These are phyloP conservation scores for Dryas octopetala DNA, from an alignment of 306 rosid genomes.

Conservation along the genomic window DNA sequence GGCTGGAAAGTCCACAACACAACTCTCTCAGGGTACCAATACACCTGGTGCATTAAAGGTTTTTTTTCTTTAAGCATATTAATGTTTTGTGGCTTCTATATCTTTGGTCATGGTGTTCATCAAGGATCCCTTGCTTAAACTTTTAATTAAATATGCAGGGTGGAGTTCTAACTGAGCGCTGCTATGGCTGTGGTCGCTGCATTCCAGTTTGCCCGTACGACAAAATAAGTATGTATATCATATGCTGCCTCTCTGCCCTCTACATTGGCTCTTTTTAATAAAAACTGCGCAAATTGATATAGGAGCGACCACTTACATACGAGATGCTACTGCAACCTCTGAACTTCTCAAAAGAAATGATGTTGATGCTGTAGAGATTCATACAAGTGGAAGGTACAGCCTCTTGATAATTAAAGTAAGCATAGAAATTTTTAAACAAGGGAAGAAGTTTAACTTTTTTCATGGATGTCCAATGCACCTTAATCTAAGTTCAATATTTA, in stretches of 20 bases:
- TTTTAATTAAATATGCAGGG: slow-evolving; percentile 46
- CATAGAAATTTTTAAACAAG: not conserved
- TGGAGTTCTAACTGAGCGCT: slow-evolving; percentile 87
- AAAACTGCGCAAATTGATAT: slow-evolving; percentile 24
- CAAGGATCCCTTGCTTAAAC: not conserved
- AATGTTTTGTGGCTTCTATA: not conserved
- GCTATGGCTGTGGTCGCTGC: slow-evolving; percentile 97
- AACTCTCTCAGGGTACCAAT: slow-evolving; percentile 33
- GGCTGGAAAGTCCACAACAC: slow-evolving; percentile 31
- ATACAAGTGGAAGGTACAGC: slow-evolving; percentile 79
- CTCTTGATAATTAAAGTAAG: slow-evolving; percentile 7
- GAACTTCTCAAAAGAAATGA: slow-evolving; percentile 59
- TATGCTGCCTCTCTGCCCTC: slow-evolving; percentile 3
- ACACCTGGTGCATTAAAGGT: slow-evolving; percentile 35
- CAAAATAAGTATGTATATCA: slow-evolving; percentile 58
- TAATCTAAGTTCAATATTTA: not conserved
- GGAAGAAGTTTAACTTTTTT: not conserved
- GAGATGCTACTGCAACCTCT: slow-evolving; percentile 65
- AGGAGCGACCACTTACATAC: slow-evolving; percentile 69
- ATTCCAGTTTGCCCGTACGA: slow-evolving; percentile 92
- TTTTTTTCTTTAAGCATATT: not conserved
- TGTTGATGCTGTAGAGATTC: slow-evolving; percentile 87
- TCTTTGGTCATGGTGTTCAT: not conserved
- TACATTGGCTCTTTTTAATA: not conserved
- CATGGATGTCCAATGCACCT: not conserved